Evolutionary conservation across 1,139 yeast genomes (phyloP).

Genomic region (Spencermartinsiella ligniputridi): DNA sequence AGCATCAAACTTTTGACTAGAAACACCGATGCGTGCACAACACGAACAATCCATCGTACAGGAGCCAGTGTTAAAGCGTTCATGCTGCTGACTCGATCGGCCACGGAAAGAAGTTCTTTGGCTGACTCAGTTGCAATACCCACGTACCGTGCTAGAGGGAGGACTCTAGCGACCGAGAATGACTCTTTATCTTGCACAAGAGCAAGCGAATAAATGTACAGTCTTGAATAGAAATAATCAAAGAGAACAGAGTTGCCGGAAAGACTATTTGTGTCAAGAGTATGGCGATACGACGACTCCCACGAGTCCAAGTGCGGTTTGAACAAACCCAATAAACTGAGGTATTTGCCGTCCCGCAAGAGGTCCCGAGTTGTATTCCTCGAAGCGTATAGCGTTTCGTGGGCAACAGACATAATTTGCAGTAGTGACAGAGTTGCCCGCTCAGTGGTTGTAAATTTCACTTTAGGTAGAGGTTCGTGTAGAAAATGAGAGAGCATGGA

Average conservation of each 20-base stretch:
- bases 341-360: constrained; percentile 50
- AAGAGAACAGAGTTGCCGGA: constrained; percentile 71
- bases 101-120: constrained; percentile 68
- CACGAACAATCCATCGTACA: constrained; percentile 82
- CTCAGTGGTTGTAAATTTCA: constrained; percentile 58
- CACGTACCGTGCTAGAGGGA: constrained; percentile 71
- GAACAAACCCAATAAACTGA: constrained; percentile 66
- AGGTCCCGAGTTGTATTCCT: constrained; percentile 35
- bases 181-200: constrained; percentile 32
- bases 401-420: constrained; percentile 76
- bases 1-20: constrained; percentile 69
- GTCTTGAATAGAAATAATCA: constrained; percentile 78
- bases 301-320: constrained; percentile 76
- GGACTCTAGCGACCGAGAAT: constrained; percentile 54
- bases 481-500: constrained; percentile 33
- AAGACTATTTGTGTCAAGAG: constrained; percentile 49
- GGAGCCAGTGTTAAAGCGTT: constrained; percentile 74
- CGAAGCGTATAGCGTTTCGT: constrained; percentile 67
- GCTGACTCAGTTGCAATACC: constrained; percentile 84
- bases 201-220: constrained; percentile 81
- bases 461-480: constrained; percentile 30
- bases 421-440: constrained; percentile 74
- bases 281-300: constrained; percentile 58
- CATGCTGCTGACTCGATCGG: constrained; percentile 60
- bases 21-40: constrained; percentile 88